Evolutionary conservation across 495 filamentous ascomycete species (phyloP).

Genomic region (Penicillium riverlandense): DNA sequence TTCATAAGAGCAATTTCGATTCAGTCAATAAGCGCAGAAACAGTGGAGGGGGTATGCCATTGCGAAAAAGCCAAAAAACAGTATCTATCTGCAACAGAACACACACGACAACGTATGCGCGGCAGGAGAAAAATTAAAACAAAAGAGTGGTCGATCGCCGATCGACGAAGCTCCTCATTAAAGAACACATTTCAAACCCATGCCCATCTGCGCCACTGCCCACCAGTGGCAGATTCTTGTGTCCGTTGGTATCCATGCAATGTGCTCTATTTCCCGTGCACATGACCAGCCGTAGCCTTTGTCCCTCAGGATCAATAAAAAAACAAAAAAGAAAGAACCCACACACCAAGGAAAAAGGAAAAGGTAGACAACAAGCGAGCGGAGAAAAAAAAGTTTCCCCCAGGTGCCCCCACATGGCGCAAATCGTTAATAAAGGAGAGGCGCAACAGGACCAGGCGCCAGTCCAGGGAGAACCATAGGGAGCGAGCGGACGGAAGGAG

Average conservation of each 20-base stretch:
- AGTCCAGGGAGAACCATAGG: too few species aligned
- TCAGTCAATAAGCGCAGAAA: slow-evolving; percentile 3
- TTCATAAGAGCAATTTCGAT: not conserved
- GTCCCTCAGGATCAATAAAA: slow-evolving; percentile 1
- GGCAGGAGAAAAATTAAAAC: slow-evolving; percentile 3
- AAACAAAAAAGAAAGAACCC: slow-evolving; percentile 5
- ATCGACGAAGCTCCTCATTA: slow-evolving; percentile 7
- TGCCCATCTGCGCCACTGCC: slow-evolving; percentile 22
- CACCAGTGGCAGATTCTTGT: slow-evolving; percentile 29
- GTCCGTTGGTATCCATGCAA: slow-evolving; percentile 17
- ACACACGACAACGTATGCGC: too few species aligned
- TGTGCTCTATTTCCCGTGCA: slow-evolving; percentile 21
- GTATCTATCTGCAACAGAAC: too few species aligned
- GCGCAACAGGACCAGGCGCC: too few species aligned
- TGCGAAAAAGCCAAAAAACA: slow-evolving; percentile 1
- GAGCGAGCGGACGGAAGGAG: too few species aligned
- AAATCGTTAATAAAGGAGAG: too few species aligned
- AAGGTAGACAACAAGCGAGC: slow-evolving; percentile 3
- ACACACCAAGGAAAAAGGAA: not conserved
- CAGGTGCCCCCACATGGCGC: too few species aligned
- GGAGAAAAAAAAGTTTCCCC: not conserved
- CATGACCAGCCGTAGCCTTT: not conserved
- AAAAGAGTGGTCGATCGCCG: slow-evolving; percentile 11
- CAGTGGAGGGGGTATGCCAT: slow-evolving; percentile 17
- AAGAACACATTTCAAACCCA: slow-evolving; percentile 1